Conservation (phyloP, 2,329 filamentous ascomycete genomes). For the Cladosporium cucumerinum region DNA sequence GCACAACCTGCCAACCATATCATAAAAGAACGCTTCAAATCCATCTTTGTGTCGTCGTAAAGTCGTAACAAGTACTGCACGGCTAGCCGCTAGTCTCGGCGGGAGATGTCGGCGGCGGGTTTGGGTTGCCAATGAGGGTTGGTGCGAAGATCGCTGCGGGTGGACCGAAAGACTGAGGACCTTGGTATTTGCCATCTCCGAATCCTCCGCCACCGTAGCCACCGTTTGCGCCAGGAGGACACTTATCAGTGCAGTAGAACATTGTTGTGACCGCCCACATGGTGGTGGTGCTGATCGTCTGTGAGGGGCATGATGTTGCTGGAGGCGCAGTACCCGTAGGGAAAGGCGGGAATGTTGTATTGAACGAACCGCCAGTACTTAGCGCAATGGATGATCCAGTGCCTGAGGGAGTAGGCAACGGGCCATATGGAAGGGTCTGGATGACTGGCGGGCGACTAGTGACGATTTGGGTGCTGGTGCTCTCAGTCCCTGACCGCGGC, state of each 20-base stretch:
- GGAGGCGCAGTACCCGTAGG: constrained; percentile 8
- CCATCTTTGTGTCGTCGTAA: background rate
- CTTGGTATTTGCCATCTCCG: background rate
- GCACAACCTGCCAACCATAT: constrained; percentile 9
- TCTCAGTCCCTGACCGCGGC: constrained; percentile 13
- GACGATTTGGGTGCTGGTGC: background rate
- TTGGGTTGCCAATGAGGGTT: background rate
- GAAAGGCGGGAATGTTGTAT: constrained; percentile 7
- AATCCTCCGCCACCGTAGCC: constrained; percentile 10
- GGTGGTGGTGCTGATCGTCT: constrained; percentile 3
- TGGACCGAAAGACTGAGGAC: constrained; percentile 19
- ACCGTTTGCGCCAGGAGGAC: constrained; percentile 9
- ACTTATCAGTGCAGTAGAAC: constrained; percentile 21
- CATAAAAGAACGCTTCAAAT: background rate
- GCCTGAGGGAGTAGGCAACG: background rate
- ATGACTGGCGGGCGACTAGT: background rate
- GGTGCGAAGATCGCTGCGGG: constrained; percentile 1
- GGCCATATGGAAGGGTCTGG: background rate
- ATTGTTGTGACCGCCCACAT: constrained; percentile 16
- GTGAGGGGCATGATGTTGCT: constrained; percentile 1
- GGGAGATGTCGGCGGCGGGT: background rate
- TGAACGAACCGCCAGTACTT: constrained; percentile 3
- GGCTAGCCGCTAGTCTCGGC: background rate
- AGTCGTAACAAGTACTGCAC: background rate
- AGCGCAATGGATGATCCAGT: background rate